A percentile compares a stretch with the other conserved stretches of the same genome.
phyloP scores from a whole-genome alignment of 306 rosid genomes.

The Elaeagnus macrophylla region DNA sequence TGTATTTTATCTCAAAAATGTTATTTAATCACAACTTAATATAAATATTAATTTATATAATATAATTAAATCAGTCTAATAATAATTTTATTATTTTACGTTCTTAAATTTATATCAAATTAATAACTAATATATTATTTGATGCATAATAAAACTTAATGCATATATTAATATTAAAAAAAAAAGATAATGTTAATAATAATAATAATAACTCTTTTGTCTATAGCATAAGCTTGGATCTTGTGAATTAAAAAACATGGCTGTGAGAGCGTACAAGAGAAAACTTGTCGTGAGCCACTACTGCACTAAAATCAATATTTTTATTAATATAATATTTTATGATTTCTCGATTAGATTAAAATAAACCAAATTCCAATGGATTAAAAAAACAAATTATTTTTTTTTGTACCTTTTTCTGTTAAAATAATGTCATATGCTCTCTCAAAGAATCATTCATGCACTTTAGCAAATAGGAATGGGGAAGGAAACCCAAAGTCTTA shows the following conservation, averaged over 20 bases:
- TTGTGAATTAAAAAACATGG: constrained; percentile 19
- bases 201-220: constrained; percentile 4
- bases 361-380: constrained; percentile 29
- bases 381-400: background rate
- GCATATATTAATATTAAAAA: too few relatives aligned
- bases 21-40: too few relatives aligned
- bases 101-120: too few relatives aligned
- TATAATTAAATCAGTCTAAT: too few relatives aligned
- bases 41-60: too few relatives aligned
- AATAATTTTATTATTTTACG: too few relatives aligned
- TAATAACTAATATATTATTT: too few relatives aligned
- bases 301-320: background rate
- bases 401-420: background rate
- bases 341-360: constrained; percentile 30
- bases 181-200: too few relatives aligned
- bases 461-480: constrained; percentile 13
- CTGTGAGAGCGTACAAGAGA: constrained; percentile 9
- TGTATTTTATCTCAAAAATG: too few relatives aligned
- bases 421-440: constrained; percentile 6
- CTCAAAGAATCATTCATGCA: constrained; percentile 12
- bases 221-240: constrained; percentile 26
- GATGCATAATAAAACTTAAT: too few relatives aligned
- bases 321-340: constrained; percentile 12
- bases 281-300: constrained; percentile 29
- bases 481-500: background rate